Evolutionary conservation across 306 rosid species (phyloP), one percentile per base, ranked within the genome.

Genomic region (Glycine tomentella): DNA sequence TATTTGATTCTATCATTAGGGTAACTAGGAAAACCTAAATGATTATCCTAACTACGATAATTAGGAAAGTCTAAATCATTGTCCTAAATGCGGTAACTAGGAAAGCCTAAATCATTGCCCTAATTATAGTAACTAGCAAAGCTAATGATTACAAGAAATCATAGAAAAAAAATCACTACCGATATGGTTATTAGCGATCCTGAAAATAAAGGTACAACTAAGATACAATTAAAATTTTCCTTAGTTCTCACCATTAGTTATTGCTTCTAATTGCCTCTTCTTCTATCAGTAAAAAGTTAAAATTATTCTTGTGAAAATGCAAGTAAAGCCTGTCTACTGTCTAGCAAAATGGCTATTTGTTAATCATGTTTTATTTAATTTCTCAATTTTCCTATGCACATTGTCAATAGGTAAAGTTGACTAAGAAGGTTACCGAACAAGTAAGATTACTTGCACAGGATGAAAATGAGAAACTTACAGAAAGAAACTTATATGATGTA

Each of bases 371-470:
- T 17, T 13, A 66, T 52, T 80, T 61, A 57, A 55, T 75, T 67
- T 67, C 80, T 76, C 38, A 68, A 66, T 72, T 79, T 36, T 25
- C 74, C 45, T 55, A 17, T 75, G 31, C 36, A 9, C 77, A 6
- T 74, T 57, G 31, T 79, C 69, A 49, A 56, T 55, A 95, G 99
- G 96, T 90, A 55, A 80, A 85, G 85, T 81, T 95, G 87, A 95
- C 97, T 10, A 95, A 88, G 90, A 95, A 93, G 89, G 99, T 95
- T 69, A 95, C 99, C 8, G 97, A 95, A 89, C 99, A 95, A 95
- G 98, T 95, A 63, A 83, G 91, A 74, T 76, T 89, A 79, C 96
- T 93, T 82, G 96, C 99, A 45, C 87, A 87, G 74, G 93, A 90
- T 72, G 98, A 95, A 87, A 86, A 87, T 77, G 95, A 95, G 81